A percentile compares a stretch with the other conserved stretches of the same genome.
Evolutionary conservation across 345 rosid genomes (phyloP).

Genomic region (Noccaea bulbosa): DNA sequence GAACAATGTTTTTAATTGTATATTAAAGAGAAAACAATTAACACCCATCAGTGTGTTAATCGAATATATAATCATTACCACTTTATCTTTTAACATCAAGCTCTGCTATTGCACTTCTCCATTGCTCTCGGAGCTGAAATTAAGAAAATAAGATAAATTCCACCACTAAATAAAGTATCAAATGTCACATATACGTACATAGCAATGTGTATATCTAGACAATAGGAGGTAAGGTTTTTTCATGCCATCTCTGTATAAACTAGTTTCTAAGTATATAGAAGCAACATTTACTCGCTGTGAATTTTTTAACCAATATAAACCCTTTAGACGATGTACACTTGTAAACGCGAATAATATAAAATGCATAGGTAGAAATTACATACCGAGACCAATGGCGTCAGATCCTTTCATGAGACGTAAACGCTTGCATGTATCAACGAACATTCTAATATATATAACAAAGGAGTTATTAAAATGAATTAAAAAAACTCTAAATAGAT

Average conservation of each 20-base stretch:
- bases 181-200: background rate
- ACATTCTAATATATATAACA: slow-evolving; percentile 59
- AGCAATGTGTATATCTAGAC: too few relatives aligned
- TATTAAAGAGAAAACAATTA: slow-evolving; percentile 34
- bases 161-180: too few relatives aligned
- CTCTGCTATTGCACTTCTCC: slow-evolving; percentile 79
- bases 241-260: background rate
- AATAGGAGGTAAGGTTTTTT: background rate
- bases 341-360: background rate
- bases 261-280: background rate
- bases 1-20: slow-evolving; percentile 32
- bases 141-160: background rate
- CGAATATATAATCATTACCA: slow-evolving; percentile 33
- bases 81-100: slow-evolving; percentile 38
- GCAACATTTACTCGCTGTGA: background rate
- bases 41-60: slow-evolving; percentile 44
- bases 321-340: background rate
- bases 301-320: too few relatives aligned
- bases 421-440: slow-evolving; percentile 87
- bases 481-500: background rate
- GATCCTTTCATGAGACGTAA: slow-evolving; percentile 87
- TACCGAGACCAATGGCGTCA: slow-evolving; percentile 82
- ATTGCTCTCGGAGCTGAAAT: slow-evolving; percentile 80
- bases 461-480: background rate
- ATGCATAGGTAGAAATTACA: slow-evolving; percentile 12